Conservation (phyloP, 192 early-diverging fungal genomes). For the Linnemannia exigua region DNA sequence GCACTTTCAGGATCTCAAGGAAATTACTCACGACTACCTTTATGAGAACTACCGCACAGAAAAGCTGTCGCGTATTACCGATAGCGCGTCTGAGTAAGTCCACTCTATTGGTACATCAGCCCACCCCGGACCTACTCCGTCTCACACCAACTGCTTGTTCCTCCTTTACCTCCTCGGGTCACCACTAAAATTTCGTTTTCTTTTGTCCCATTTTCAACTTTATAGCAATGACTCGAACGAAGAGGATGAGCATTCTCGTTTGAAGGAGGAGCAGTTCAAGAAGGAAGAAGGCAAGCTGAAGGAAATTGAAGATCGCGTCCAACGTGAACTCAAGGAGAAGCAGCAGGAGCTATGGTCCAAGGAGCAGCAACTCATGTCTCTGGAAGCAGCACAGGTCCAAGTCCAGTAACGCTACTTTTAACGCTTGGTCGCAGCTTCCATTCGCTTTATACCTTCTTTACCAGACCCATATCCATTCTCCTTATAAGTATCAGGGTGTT, state of each 20-base stretch:
- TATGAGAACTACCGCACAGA: constrained; percentile 97
- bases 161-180: not conserved
- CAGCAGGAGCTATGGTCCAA: constrained; percentile 69
- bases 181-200: not conserved
- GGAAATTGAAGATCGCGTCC: constrained; percentile 67
- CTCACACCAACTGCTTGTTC: not conserved
- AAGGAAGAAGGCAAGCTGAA: constrained; percentile 70
- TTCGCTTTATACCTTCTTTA: not conserved
- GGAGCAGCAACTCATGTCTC: constrained; percentile 65
- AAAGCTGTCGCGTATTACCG: constrained; percentile 74
- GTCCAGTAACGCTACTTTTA: constrained; percentile 24
- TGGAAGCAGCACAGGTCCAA: constrained; percentile 63
- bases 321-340: constrained; percentile 69
- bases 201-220: not conserved
- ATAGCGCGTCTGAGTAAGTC: constrained; percentile 56
- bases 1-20: constrained; percentile 97
- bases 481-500: not conserved
- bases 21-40: constrained; percentile 94
- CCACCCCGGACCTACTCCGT: not conserved
- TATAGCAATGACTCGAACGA: constrained; percentile 25
- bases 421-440: not conserved
- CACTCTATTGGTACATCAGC: not conserved
- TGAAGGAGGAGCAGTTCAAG: constrained; percentile 69
- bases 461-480: not conserved
- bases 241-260: constrained; percentile 49